A percentile compares a stretch with the other conserved stretches of the same genome.
Evolutionary conservation across 257 asterid genomes (phyloP).

Genomic region (Echium plantagineum): DNA sequence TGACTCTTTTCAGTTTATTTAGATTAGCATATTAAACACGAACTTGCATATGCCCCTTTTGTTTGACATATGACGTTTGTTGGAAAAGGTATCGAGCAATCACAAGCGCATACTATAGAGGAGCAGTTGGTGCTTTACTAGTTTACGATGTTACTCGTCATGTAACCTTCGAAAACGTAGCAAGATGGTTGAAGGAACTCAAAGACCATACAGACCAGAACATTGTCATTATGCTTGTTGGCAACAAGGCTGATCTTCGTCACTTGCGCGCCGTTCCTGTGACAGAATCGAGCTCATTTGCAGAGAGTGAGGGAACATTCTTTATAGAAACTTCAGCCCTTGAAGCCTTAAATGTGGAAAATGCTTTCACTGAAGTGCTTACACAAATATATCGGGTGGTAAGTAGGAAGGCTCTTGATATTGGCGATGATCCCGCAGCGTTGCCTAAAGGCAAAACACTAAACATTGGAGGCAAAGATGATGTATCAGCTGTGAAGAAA

Average conservation of each 20-base stretch:
- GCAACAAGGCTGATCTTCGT: slow-evolving; percentile 78
- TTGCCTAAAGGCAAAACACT: slow-evolving; percentile 64
- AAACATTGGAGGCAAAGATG: slow-evolving; percentile 52
- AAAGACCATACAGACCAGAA: slow-evolving; percentile 71
- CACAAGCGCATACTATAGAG: slow-evolving; percentile 79
- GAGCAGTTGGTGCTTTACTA: slow-evolving; percentile 70
- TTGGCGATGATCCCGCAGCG: slow-evolving; percentile 59
- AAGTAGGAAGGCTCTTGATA: slow-evolving; percentile 55
- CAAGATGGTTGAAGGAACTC: slow-evolving; percentile 77
- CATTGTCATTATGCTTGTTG: slow-evolving; percentile 76
- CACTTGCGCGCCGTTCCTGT: slow-evolving; percentile 59
- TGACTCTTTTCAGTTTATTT: no score
- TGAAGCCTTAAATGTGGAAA: slow-evolving; percentile 64
- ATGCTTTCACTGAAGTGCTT: slow-evolving; percentile 69
- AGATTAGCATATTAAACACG: no score
- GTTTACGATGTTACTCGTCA: slow-evolving; percentile 75
- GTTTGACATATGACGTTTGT: neutral
- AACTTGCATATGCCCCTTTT: no score
- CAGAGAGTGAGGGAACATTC: slow-evolving; percentile 48
- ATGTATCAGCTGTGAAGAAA: slow-evolving; percentile 66
- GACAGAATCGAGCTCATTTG: slow-evolving; percentile 49
- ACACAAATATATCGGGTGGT: slow-evolving; percentile 62
- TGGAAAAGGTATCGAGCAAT: slow-evolving; percentile 70
- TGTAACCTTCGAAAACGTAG: slow-evolving; percentile 64
- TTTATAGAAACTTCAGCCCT: slow-evolving; percentile 88